Evolutionary conservation across 75 land plant species (phyloP).

Genomic region (Selaginella tamariscina): DNA sequence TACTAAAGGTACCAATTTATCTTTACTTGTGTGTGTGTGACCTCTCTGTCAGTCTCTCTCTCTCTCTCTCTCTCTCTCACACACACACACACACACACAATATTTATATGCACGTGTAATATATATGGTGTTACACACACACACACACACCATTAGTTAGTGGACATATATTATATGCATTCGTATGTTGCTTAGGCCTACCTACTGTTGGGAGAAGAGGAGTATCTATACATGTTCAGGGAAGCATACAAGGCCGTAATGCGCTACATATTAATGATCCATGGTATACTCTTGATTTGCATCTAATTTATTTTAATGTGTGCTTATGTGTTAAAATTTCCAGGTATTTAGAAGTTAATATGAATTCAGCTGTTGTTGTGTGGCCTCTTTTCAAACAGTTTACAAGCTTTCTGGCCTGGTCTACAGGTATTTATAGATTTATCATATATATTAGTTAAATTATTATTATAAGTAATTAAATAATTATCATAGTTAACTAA

Average conservation of each 20-base stretch:
- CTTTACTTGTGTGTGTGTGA: not conserved
- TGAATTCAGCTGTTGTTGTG: constrained; percentile 91
- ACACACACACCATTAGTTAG: too few species aligned
- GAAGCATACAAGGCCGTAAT: constrained; percentile 94
- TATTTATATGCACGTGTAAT: too few species aligned
- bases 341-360: constrained; percentile 98
- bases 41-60: too few species aligned
- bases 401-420: constrained; percentile 99
- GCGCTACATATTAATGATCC: constrained; percentile 83
- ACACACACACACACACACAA: too few species aligned
- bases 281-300: constrained; percentile 39
- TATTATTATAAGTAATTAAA: not conserved
- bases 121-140: too few species aligned
- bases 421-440: constrained; percentile 53
- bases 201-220: constrained; percentile 89
- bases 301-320: constrained; percentile 6
- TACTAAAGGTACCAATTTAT: constrained; percentile 52
- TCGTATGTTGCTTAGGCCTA: constrained; percentile 53
- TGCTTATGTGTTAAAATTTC: not conserved
- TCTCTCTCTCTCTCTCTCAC: too few species aligned
- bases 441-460: not conserved
- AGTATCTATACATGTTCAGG: constrained; percentile 83
- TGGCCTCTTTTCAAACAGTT: constrained; percentile 98
- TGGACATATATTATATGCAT: constrained; percentile 8
- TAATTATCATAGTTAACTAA: not conserved